Conservation (phyloP, 495 filamentous ascomycete species). For the Hypomontagnella monticulosa region DNA sequence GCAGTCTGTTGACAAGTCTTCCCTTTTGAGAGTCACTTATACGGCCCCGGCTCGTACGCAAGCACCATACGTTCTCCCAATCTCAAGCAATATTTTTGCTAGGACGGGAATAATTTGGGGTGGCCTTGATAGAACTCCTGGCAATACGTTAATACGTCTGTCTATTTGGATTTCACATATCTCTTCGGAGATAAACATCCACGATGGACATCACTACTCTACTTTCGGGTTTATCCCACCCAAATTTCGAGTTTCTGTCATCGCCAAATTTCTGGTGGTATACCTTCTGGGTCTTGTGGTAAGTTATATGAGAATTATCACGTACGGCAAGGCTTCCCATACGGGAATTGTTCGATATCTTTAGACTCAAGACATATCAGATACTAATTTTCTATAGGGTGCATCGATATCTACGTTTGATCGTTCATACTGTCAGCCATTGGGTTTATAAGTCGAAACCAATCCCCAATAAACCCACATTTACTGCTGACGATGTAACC, state of each 20-base stretch:
- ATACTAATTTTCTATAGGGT: constrained; percentile 49
- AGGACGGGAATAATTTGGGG: constrained; percentile 10
- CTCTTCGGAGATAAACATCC: constrained; percentile 13
- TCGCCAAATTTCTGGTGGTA: constrained; percentile 48
- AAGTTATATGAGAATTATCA: constrained; percentile 35
- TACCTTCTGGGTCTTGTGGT: constrained; percentile 57
- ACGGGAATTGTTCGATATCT: constrained; percentile 6
- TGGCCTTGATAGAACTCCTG: constrained; percentile 10
- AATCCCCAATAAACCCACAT: constrained; percentile 48
- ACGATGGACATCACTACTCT: constrained; percentile 45
- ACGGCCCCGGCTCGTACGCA: constrained; percentile 32
- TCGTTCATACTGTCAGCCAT: constrained; percentile 57
- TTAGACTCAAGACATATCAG: not conserved
- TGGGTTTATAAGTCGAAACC: constrained; percentile 54
- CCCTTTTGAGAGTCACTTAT: constrained; percentile 19
- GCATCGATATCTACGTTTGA: constrained; percentile 59
- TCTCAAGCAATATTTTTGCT: constrained; percentile 4
- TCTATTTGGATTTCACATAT: constrained; percentile 7
- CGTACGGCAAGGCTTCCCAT: not conserved
- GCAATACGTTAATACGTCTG: constrained; percentile 25
- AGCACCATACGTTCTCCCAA: not conserved
- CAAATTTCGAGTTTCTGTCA: constrained; percentile 49
- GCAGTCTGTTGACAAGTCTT: constrained; percentile 8
- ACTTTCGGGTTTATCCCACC: constrained; percentile 50
- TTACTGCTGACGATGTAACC: constrained; percentile 59